phyloP scores from a whole-genome alignment of 2,329 filamentous ascomycete species.

The Trichoderma breve region DNA sequence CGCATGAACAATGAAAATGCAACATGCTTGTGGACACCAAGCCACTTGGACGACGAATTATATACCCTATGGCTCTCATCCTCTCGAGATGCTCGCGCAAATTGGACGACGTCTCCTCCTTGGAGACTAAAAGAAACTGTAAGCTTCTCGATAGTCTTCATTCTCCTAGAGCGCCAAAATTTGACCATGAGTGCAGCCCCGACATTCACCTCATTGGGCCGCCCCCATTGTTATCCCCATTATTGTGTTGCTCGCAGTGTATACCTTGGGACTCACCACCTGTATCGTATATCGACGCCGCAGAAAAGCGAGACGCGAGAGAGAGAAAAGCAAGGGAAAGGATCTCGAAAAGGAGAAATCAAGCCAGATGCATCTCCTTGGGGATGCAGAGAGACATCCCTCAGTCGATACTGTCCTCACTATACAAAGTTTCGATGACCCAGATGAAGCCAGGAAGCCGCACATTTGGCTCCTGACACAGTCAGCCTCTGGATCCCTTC shows the following conservation, averaged over 20 bases:
- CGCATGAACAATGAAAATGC: slow-evolving; percentile 25
- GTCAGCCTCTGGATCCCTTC: slow-evolving; percentile 1
- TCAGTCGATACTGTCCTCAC: slow-evolving; percentile 22
- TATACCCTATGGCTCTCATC: slow-evolving; percentile 33
- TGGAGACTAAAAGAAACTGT: slow-evolving; percentile 32
- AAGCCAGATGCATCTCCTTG: slow-evolving; percentile 18
- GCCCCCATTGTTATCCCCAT: slow-evolving; percentile 33
- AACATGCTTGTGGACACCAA: slow-evolving; percentile 32
- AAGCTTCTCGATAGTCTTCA: slow-evolving; percentile 1
- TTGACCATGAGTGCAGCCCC: slow-evolving; percentile 25
- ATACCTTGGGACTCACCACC: slow-evolving; percentile 29
- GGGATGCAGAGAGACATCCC: slow-evolving; percentile 16
- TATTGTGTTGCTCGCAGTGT: slow-evolving; percentile 31
- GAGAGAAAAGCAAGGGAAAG: slow-evolving; percentile 22
- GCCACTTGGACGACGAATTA: slow-evolving; percentile 28
- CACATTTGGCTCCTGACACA: slow-evolving; percentile 21
- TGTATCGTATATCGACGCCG: slow-evolving; percentile 31
- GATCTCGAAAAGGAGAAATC: slow-evolving; percentile 14
- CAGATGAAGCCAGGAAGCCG: slow-evolving; percentile 13
- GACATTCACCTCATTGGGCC: slow-evolving; percentile 27
- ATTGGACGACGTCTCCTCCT: slow-evolving; percentile 34
- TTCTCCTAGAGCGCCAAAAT: neutral
- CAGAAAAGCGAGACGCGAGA: slow-evolving; percentile 26
- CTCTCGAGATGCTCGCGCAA: slow-evolving; percentile 24
- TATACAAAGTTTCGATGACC: slow-evolving; percentile 9